These are phyloP conservation scores for Cardiospermum halicacabum DNA, from an alignment of 345 rosid genomes.

Conservation along the genomic window DNA sequence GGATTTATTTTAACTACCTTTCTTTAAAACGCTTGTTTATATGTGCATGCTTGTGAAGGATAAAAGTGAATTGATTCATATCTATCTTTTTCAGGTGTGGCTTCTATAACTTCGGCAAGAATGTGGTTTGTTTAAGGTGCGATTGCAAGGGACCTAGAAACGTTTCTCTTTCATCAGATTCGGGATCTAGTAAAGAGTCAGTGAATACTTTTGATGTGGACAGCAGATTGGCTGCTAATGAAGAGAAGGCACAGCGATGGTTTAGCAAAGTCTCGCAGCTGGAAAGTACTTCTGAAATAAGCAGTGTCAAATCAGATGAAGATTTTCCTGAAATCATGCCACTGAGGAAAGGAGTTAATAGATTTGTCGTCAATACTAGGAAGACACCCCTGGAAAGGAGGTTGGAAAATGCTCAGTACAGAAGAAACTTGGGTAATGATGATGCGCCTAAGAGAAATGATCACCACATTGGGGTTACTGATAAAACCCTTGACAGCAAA, in stretches of 20 bases:
- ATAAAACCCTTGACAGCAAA: slow-evolving; percentile 18
- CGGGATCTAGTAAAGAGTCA: slow-evolving; percentile 27
- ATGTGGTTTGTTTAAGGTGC: slow-evolving; percentile 83
- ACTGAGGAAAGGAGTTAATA: slow-evolving; percentile 87
- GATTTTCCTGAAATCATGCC: slow-evolving; percentile 94
- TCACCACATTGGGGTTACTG: slow-evolving; percentile 15
- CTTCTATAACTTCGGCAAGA: slow-evolving; percentile 73
- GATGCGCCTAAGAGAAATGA: slow-evolving; percentile 13
- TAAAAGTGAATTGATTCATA: slow-evolving; percentile 17
- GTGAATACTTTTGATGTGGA: slow-evolving; percentile 38
- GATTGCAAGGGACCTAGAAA: slow-evolving; percentile 77
- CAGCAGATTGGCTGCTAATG: slow-evolving; percentile 60
- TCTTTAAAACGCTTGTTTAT: slow-evolving; percentile 1
- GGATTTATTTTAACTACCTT: slow-evolving; percentile 26
- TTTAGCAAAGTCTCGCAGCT: slow-evolving; percentile 66
- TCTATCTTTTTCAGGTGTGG: slow-evolving; percentile 57
- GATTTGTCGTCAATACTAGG: slow-evolving; percentile 85
- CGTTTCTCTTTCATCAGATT: slow-evolving; percentile 24
- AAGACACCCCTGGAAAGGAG: slow-evolving; percentile 89
- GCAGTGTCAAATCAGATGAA: slow-evolving; percentile 60
- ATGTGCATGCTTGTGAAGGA: background rate
- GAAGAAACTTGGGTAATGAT: slow-evolving; percentile 24
- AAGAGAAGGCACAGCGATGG: slow-evolving; percentile 81
- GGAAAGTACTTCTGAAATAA: slow-evolving; percentile 45
- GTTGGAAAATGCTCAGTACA: slow-evolving; percentile 43